phyloP scores from a whole-genome alignment of 345 rosid genomes.

The Salix exigua region DNA sequence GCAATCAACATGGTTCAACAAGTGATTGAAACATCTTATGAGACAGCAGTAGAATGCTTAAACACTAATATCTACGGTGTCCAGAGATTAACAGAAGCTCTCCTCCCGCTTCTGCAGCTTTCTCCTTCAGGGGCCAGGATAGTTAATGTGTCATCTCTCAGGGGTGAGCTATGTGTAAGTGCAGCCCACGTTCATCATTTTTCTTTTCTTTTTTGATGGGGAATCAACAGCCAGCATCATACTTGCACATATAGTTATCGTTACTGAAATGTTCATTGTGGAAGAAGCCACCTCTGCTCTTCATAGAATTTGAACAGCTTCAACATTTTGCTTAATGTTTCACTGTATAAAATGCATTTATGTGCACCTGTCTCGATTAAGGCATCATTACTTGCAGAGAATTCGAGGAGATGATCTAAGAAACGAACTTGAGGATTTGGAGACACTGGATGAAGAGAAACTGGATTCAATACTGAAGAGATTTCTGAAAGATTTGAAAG shows the following conservation, averaged over 20 bases:
- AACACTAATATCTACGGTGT: constrained; percentile 48
- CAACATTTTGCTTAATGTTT: neutral
- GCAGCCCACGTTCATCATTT: no score
- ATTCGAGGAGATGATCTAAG: constrained; percentile 30
- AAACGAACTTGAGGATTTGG: constrained; percentile 38
- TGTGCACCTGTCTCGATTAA: neutral
- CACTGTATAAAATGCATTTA: neutral
- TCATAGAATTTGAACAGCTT: neutral
- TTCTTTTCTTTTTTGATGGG: no score
- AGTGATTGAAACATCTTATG: constrained; percentile 34
- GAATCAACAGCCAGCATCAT: no score
- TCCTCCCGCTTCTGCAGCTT: constrained; percentile 45
- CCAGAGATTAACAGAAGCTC: constrained; percentile 36
- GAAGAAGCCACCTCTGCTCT: neutral
- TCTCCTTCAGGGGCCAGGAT: constrained; percentile 47
- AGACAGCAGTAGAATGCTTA: constrained; percentile 43
- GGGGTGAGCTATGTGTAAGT: constrained; percentile 44
- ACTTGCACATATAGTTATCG: no score
- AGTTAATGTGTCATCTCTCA: constrained; percentile 47
- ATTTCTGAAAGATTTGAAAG: constrained; percentile 36
- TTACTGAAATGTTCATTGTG: no score
- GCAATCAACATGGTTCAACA: constrained; percentile 26
- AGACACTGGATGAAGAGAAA: constrained; percentile 38
- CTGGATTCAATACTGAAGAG: constrained; percentile 31
- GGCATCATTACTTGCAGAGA: constrained; percentile 28